phyloP scores from a whole-genome alignment of 2,329 filamentous ascomycete genomes.

The Alternaria novae-zelandiae region DNA sequence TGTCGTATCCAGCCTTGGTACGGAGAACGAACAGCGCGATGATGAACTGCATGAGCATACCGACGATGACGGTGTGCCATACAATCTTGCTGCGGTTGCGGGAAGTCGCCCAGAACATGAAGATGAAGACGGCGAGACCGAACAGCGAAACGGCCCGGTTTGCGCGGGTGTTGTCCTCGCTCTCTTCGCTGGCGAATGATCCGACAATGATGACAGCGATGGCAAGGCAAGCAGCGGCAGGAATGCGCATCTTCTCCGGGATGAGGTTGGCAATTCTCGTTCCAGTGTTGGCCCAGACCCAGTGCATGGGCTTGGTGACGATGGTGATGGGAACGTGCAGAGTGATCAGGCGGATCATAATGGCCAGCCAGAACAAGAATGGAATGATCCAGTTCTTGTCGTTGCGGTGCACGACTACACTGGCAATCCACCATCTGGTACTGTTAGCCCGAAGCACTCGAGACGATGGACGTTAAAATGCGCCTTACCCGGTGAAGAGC shows the following conservation, averaged over 20 bases:
- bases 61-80: slow-evolving; percentile 72
- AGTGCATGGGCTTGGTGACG: slow-evolving; percentile 70
- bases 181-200: slow-evolving; percentile 74
- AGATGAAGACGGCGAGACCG: slow-evolving; percentile 75
- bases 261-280: slow-evolving; percentile 65
- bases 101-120: slow-evolving; percentile 72
- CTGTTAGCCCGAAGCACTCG: slow-evolving; percentile 25
- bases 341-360: slow-evolving; percentile 76
- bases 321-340: slow-evolving; percentile 73
- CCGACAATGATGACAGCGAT: slow-evolving; percentile 78
- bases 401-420: slow-evolving; percentile 72
- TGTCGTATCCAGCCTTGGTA: slow-evolving; percentile 80
- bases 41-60: slow-evolving; percentile 87
- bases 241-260: slow-evolving; percentile 69
- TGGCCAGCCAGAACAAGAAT: slow-evolving; percentile 78
- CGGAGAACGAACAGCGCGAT: slow-evolving; percentile 87
- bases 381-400: slow-evolving; percentile 84
- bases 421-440: slow-evolving; percentile 75
- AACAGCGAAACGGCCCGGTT: slow-evolving; percentile 84
- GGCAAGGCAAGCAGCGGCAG: slow-evolving; percentile 68
- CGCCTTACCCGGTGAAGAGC: slow-evolving; percentile 60
- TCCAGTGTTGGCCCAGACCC: slow-evolving; percentile 70
- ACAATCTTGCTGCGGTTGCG: slow-evolving; percentile 65
- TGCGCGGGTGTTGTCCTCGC: slow-evolving; percentile 75
- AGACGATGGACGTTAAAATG: slow-evolving; percentile 5